Conservation (phyloP, 257 asterid species). For the Solanum piurae region DNA sequence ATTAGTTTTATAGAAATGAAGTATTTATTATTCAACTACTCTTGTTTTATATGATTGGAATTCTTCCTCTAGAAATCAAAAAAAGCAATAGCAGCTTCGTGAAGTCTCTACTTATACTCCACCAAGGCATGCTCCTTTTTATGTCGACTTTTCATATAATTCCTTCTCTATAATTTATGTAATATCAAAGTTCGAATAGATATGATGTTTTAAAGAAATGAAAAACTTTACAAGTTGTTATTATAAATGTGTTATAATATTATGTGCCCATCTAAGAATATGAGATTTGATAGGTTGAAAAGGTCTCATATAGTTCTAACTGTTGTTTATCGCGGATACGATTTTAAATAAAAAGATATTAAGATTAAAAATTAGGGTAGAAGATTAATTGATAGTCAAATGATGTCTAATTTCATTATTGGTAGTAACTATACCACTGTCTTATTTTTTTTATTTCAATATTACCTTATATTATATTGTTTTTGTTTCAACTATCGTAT, state of each 20-base stretch:
- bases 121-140: neutral
- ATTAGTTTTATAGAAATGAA: neutral
- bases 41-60: neutral
- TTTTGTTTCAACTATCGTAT: no score
- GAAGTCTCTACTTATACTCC: neutral
- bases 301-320: neutral
- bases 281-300: neutral
- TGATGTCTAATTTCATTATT: no score
- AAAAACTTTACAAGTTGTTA: neutral
- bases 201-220: neutral
- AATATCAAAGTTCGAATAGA: neutral
- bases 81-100: neutral
- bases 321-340: accelerated
- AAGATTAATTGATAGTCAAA: neutral
- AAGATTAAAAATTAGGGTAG: no score
- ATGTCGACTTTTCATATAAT: neutral
- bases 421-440: neutral
- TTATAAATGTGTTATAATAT: neutral
- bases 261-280: neutral
- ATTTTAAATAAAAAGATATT: no score
- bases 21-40: neutral
- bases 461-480: neutral
- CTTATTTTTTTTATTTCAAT: neutral
- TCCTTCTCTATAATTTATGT: neutral
- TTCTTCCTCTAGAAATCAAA: neutral